Base-by-base conservation (phyloP, 495 filamentous ascomycete genomes). In the Rostrohypoxylon terebratum region DNA sequence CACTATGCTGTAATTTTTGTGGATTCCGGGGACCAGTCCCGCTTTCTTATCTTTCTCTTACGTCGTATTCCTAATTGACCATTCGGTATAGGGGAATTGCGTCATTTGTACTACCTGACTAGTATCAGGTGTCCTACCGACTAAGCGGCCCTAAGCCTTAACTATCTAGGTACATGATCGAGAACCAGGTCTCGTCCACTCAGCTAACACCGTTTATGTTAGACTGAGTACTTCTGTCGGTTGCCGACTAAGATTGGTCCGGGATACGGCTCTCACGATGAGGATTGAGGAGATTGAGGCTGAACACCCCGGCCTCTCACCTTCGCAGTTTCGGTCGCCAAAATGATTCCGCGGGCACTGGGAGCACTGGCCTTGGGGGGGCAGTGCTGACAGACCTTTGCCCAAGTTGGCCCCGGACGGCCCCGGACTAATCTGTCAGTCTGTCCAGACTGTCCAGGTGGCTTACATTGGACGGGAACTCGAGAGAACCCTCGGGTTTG, bases 41-140 rank as follows among this genome's bases (percentile, higher is more conserved):
- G 23, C 55, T 44, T 40, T 57, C 14, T 48, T 42, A 38, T 40
- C 44, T n/a, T 55, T n/a, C 18, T 28, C 50, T 31, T 55, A n/a
- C n/a, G n/a, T n/a, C n/a, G n/a, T n/a, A 55, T 59, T 25, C 68
- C 68, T 71, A 66, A 54, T 61, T 57, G 13, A 33, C 58, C 10
- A 31, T 61, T 71, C 68, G 68, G 68, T 71, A 60, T 59, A 18
- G 20, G 10, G 10, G 48, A n/a, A 13, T 64, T 66, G 65, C 70
- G 70, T 73, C 70, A 73, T 69, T 68, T 47, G 23, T 33, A 14
- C 31, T 47, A 55, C 47, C 47, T 25, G 28, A 25, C 47, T 1
- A 14, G 4, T 53, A 25, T 73, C 70, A 73, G 65, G 47, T 69
- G 70, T 61, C 64, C 65, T 25, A 61, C 45, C 33, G 0, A 9